phyloP scores from a whole-genome alignment of 257 asterid genomes.

The Solanum lycopersicoides region DNA sequence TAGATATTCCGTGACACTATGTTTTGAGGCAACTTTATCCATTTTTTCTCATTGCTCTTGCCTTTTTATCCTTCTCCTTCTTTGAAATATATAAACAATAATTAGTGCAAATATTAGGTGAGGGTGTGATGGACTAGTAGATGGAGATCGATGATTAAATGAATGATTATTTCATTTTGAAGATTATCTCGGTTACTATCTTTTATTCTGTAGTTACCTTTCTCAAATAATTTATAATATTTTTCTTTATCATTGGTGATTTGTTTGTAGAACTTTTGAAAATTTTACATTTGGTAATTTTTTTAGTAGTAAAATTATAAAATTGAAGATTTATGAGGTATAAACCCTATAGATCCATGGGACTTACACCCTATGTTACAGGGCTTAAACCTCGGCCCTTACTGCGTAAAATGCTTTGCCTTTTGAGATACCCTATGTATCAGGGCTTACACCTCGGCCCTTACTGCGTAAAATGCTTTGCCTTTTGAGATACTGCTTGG shows the following conservation, averaged over 20 bases:
- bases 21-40: neutral
- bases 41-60: neutral
- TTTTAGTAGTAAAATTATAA: no score
- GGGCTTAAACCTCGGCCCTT: neutral
- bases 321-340: neutral
- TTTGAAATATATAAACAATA: neutral
- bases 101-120: no score
- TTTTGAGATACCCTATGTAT: neutral
- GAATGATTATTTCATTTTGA: neutral
- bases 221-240: no score
- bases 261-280: neutral
- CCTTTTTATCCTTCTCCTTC: neutral
- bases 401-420: neutral
- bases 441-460: neutral
- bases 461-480: no score
- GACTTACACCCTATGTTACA: neutral
- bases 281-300: no score
- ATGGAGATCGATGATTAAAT: neutral
- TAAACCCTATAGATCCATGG: no score
- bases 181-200: neutral
- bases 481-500: neutral
- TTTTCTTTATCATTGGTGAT: neutral
- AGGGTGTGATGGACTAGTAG: no score
- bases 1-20: neutral
- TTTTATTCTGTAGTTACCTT: neutral